Base-by-base conservation (phyloP, 2,329 filamentous ascomycete genomes). In the Penicillium aurantiogriseum region DNA sequence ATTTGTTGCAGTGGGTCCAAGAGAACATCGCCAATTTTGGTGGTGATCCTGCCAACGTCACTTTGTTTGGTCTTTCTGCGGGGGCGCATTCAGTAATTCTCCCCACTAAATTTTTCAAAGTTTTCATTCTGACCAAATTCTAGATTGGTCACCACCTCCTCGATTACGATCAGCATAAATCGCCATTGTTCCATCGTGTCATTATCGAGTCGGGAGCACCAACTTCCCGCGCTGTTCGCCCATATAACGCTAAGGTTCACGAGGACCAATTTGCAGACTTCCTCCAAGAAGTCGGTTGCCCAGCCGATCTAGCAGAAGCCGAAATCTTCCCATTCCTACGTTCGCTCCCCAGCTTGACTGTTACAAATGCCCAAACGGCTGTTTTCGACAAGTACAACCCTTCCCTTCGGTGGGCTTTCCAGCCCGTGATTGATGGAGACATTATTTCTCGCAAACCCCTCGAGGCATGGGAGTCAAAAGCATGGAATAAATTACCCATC, bases 91-190 rank as follows among this genome's bases (percentile, higher is more conserved):
- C 67, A 13, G 67, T 69, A 56, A 44, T 53, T 6, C 10, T 9
- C 4, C 5, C 7, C 6, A 13, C 11, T 13, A 10, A n/a, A 6
- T 31, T n/a, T 25, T 0, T 17, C 7, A 2, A 11, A 17, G 2
- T 25, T 17, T 25, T 13, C 15, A 23, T 25, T 17, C 54, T 51
- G 35, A 59, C 40, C 31, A 19, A 36, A 29, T 13, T n/a, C 4
- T 59, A 87, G 83, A 82, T 89, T 62, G 88, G 87, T 3, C 88
- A 91, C 66, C 87, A 89, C 63, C 73, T 90, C 17, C 83, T 89
- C 66, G 74, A 80, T 59, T 69, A 76, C 39, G 71, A 76, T 23
- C 69, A 75, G 23, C 31, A 59, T 10, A 21, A 61, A 17, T 35
- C 59, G 0, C 67, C 69, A 1, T 68, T 80, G 9, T 81, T 81